Evolutionary conservation across 176 grass and related monocot species (phyloP), one percentile per base, ranked within the genome.

Genomic region (Poa pratensis): DNA sequence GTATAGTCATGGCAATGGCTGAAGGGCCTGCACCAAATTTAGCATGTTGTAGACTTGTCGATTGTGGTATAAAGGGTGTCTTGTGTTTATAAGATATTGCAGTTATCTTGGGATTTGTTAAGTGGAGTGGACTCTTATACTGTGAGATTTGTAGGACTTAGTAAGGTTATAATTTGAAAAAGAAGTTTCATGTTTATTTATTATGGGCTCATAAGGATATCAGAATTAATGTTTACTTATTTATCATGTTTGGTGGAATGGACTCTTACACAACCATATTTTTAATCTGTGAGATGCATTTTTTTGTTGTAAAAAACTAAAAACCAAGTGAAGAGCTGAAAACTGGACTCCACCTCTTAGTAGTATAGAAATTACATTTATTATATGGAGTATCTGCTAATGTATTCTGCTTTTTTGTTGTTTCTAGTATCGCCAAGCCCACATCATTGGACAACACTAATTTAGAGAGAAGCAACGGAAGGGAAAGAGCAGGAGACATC

Each of bases 341-440:
- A 67, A 24, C 10, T 57, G 57, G 51, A 69, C 54, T 16, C 9
- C 10, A 20, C 43, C 28, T 19, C 65, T 35, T 13, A 2, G 48
- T 55, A 63, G 61, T 69, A 46, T 49, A 30, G 64, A 65, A 45
- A 26, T 48, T 86, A 16, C 48, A 27, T 67, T 73, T 27, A 69
- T 69, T 0, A 51, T 53, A 54, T 84, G 53, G 42, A 74, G 37
- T 86, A 61, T 48, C 42, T 81, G 53, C 86, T 86, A 80, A 79
- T 68, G 5, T 82, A 13, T 78, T 87, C 16, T 82, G 9, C 37
- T 30, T 43, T 43, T 77, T 83, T 86, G n/a, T 37, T 78, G 54
- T 81, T 86, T 69, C 27, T 78, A 91, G 87, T 72, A 51, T 45
- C 74, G 76, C 59, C 43, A 78, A 84, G 76, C 82, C 73, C 17